Percentiles rank a stretch among this genome's conserved stretches.
Conservation (phyloP, 1,139 yeast genomes). For the Kurtzmaniella quercitrusa region DNA sequence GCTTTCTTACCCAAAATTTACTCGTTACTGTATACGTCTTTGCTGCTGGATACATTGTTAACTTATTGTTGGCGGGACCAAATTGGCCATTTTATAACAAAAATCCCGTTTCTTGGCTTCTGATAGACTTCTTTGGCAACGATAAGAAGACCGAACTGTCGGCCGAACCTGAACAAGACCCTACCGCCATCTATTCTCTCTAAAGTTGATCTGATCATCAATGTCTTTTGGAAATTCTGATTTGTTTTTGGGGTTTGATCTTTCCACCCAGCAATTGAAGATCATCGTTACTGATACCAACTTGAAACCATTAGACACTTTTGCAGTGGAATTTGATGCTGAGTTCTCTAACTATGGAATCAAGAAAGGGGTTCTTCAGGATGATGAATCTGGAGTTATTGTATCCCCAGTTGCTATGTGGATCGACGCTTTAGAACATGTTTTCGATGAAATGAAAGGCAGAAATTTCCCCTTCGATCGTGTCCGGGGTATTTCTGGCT, state of each 20-base stretch:
- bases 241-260: constrained; percentile 69
- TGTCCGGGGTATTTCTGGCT: constrained; percentile 76
- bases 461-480: constrained; percentile 52
- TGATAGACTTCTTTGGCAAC: constrained; percentile 12
- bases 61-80: constrained; percentile 39
- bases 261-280: constrained; percentile 87
- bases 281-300: constrained; percentile 59
- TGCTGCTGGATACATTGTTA: constrained; percentile 28
- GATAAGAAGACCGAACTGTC: not conserved
- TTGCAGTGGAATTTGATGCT: constrained; percentile 67
- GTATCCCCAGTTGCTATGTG: constrained; percentile 86
- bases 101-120: constrained; percentile 41
- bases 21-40: constrained; percentile 31
- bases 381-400: constrained; percentile 51
- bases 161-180: not conserved
- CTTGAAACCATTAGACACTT: constrained; percentile 52
- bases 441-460: constrained; percentile 51
- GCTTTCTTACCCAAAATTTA: constrained; percentile 42
- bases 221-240: constrained; percentile 8
- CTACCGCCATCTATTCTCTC: not conserved
- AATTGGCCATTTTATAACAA: constrained; percentile 53
- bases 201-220: constrained; percentile 3
- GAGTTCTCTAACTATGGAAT: constrained; percentile 59
- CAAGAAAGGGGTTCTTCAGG: constrained; percentile 63
- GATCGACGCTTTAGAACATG: constrained; percentile 75